Base-by-base conservation (phyloP, 2,329 filamentous ascomycete species). In the Curvularia sp. region DNA sequence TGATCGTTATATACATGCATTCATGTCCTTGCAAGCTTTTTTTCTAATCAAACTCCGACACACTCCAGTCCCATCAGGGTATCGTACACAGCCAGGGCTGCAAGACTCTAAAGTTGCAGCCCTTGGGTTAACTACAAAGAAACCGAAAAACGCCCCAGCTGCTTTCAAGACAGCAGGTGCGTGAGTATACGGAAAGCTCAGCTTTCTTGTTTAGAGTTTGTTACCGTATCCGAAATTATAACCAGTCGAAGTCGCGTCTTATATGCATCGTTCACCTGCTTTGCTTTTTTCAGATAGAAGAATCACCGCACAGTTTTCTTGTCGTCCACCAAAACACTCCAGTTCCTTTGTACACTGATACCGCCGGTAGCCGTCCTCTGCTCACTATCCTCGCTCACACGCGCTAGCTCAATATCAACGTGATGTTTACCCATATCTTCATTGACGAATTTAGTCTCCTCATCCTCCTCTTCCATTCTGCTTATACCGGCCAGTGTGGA, bases 401-500 rank as follows among this genome's bases (percentile, higher is more conserved):
- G 49, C 10, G 36, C 53, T 38, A 59, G 32, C 47, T 59, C 57
- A 49, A 59, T 59, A 12, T 59, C 57, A 6, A 51, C 53, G 32
- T 56, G 46, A 21, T 59, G 53, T 46, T 66, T 60, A 10, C 61
- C 60, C 23, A 45, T 32, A 7, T 59, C 41, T 7, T 55, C 51
- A 10, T 53, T 56, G n/a, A 61, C 53, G 9, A 64, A 64, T 45
- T 59, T 57, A 19, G 56, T 53, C n/a, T 63, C 59, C 18, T 69
- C 66, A 39, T 69, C 65, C 19, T 69, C 65, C 18, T 58, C 55
- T 5, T 58, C 55, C 27, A 52, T 21, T 55, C 66, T 25, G 65
- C 41, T 59, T 47, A 66, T 49, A 1, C 66, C 66, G n/a, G 57
- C 66, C 10, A 69, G 52, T 0, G 65, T 69, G 1, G 61, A 65